Evolutionary conservation across 2,329 filamentous ascomycete genomes (phyloP).

Genomic region (Ilyonectria robusta): DNA sequence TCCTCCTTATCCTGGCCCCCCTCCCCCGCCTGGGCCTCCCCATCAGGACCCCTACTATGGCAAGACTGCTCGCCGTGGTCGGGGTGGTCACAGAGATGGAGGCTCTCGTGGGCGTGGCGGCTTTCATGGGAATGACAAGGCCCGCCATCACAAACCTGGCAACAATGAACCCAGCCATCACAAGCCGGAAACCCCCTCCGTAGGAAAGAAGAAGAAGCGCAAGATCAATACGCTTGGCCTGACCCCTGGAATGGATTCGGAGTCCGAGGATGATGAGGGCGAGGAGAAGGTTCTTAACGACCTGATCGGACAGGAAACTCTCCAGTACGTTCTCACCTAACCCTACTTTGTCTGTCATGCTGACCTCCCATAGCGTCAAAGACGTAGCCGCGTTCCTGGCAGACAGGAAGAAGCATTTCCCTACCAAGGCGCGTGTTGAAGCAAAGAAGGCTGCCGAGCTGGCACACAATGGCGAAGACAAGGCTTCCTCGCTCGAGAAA

Average conservation of each 20-base stretch:
- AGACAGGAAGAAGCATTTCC: slow-evolving; percentile 84
- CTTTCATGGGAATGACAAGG: slow-evolving; percentile 61
- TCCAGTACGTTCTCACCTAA: slow-evolving; percentile 61
- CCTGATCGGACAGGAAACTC: slow-evolving; percentile 68
- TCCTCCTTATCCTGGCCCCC: slow-evolving; percentile 58
- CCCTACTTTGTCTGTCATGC: not conserved
- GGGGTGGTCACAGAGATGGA: slow-evolving; percentile 54
- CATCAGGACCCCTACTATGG: slow-evolving; percentile 54
- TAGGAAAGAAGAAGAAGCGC: slow-evolving; percentile 78
- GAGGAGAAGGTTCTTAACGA: slow-evolving; percentile 78
- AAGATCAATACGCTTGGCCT: slow-evolving; percentile 81
- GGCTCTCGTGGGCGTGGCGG: slow-evolving; percentile 59
- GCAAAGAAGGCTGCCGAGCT: slow-evolving; percentile 70
- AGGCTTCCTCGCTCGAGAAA: slow-evolving; percentile 72
- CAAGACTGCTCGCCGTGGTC: slow-evolving; percentile 54
- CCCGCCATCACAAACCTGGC: slow-evolving; percentile 56
- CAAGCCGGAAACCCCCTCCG: slow-evolving; percentile 60
- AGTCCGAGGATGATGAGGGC: slow-evolving; percentile 76
- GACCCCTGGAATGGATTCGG: slow-evolving; percentile 75
- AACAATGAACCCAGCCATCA: slow-evolving; percentile 49
- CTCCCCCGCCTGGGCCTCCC: slow-evolving; percentile 53
- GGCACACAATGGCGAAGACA: slow-evolving; percentile 67
- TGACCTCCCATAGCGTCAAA: slow-evolving; percentile 62
- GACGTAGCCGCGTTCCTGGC: slow-evolving; percentile 86
- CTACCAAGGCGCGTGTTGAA: slow-evolving; percentile 79